phyloP scores from a whole-genome alignment of 1,284 basidiomycete genomes.

The Rugosomyces carneus region DNA sequence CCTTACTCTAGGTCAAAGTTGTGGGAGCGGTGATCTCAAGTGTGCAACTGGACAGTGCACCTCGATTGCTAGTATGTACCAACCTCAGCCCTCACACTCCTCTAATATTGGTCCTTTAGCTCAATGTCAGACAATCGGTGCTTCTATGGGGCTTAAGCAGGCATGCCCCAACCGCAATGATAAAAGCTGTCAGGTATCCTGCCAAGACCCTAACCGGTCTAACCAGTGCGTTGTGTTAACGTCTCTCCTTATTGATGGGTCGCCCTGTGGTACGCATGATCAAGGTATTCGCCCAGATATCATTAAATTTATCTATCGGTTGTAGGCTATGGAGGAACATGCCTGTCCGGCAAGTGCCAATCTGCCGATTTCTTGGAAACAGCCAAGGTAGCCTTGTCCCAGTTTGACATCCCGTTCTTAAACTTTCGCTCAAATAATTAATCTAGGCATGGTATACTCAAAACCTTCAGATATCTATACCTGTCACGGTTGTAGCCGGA shows the following conservation, averaged over 20 bases:
- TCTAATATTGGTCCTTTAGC: constrained; percentile 29
- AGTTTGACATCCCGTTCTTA: background rate
- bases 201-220: constrained; percentile 61
- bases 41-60: constrained; percentile 86
- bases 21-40: constrained; percentile 57
- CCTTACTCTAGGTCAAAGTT: constrained; percentile 43
- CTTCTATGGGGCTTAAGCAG: constrained; percentile 37
- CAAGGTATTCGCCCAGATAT: background rate
- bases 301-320: constrained; percentile 8
- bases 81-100: constrained; percentile 8
- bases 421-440: constrained; percentile 13
- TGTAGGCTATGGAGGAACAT: constrained; percentile 67
- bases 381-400: constrained; percentile 42
- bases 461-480: constrained; percentile 78
- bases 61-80: constrained; percentile 56
- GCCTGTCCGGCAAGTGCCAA: constrained; percentile 60
- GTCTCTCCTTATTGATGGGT: constrained; percentile 77
- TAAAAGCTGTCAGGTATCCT: constrained; percentile 73
- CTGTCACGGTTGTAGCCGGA: constrained; percentile 70
- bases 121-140: constrained; percentile 76
- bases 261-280: constrained; percentile 63
- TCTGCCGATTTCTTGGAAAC: constrained; percentile 58
- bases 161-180: constrained; percentile 66
- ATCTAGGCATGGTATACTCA: constrained; percentile 71
- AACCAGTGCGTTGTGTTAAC: constrained; percentile 74